phyloP scores from a whole-genome alignment of 148 eudicot genomes.

The Euryodendron excelsum region DNA sequence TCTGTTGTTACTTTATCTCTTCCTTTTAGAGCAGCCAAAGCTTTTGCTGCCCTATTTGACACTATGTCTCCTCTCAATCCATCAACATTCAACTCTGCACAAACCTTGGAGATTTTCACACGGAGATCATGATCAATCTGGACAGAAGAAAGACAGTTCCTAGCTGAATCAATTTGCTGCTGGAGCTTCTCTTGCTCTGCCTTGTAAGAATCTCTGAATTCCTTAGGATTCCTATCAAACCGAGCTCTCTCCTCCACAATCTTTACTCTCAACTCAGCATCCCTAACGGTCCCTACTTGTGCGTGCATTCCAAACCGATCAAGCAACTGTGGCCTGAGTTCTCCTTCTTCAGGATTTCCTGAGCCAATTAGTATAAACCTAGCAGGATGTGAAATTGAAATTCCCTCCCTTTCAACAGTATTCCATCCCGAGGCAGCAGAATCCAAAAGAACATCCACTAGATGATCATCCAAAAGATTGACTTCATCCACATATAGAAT shows the following conservation, averaged over 20 bases:
- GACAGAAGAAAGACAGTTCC: slow-evolving; percentile 61
- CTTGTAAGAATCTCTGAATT: slow-evolving; percentile 61
- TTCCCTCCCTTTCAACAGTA: slow-evolving; percentile 92
- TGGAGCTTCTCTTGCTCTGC: slow-evolving; percentile 78
- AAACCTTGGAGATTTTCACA: slow-evolving; percentile 86
- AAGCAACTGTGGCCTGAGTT: slow-evolving; percentile 83
- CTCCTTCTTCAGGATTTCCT: slow-evolving; percentile 94
- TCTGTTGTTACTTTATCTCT: slow-evolving; percentile 72
- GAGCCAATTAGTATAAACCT: slow-evolving; percentile 83
- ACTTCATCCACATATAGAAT: slow-evolving; percentile 91
- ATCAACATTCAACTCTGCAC: slow-evolving; percentile 90
- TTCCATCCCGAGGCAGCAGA: slow-evolving; percentile 99
- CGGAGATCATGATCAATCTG: slow-evolving; percentile 79
- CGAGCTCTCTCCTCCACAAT: slow-evolving; percentile 90
- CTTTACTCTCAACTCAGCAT: slow-evolving; percentile 93
- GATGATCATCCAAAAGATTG: slow-evolving; percentile 81
- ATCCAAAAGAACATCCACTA: slow-evolving; percentile 88
- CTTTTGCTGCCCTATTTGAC: slow-evolving; percentile 90
- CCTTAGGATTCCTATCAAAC: slow-evolving; percentile 79
- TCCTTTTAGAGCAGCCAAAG: slow-evolving; percentile 89
- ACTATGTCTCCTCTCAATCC: slow-evolving; percentile 96
- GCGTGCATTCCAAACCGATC: slow-evolving; percentile 98
- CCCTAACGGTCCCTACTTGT: slow-evolving; percentile 88
- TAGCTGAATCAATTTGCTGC: slow-evolving; percentile 58
- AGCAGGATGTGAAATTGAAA: slow-evolving; percentile 95